A percentile compares a stretch with the other conserved stretches of the same genome.
These are phyloP conservation scores for Macrocybe gigantea DNA, from an alignment of 768 basidiomycete species.

Conservation along the genomic window DNA sequence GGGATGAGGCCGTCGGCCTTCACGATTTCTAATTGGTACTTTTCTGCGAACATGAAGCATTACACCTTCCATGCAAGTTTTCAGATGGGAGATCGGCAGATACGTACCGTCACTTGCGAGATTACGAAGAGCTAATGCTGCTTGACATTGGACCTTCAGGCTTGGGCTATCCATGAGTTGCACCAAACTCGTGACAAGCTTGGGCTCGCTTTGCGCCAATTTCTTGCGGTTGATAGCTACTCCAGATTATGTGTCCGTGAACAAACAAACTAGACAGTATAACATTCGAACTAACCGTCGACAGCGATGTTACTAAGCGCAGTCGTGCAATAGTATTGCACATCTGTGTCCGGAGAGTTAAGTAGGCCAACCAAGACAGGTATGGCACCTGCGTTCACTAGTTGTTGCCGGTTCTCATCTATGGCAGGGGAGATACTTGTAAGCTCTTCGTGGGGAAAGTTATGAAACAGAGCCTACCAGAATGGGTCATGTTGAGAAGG, in stretches of 20 bases:
- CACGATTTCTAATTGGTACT: conserved; percentile 98
- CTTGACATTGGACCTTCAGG: conserved; percentile 98
- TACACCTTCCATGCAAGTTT: too few species aligned
- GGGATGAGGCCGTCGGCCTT: conserved; percentile 90
- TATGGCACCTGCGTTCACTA: conserved; percentile 97
- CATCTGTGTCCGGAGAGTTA: conserved; percentile 97
- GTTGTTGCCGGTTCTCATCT: conserved; percentile 98
- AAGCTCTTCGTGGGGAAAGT: too few species aligned
- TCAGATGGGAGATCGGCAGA: conserved; percentile 1
- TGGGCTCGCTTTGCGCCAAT: conserved; percentile 89
- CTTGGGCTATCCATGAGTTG: conserved; percentile 96
- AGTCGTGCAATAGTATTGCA: conserved; percentile 99
- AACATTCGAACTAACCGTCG: conserved; percentile 50
- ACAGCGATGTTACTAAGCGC: conserved; percentile 98
- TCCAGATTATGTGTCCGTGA: conserved; percentile 1
- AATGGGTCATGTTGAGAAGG: conserved; percentile 98
- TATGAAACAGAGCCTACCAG: conserved; percentile 47
- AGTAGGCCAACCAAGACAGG: conserved; percentile 93
- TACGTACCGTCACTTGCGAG: conserved; percentile 89
- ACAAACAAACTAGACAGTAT: background rate
- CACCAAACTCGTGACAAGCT: conserved; percentile 89
- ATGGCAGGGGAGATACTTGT: background rate
- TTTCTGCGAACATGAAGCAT: conserved; percentile 49
- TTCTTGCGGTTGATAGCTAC: conserved; percentile 87
- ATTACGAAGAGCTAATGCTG: conserved; percentile 92